phyloP scores from a whole-genome alignment of 148 eudicot genomes.

The Rhododendron kiyosumense region DNA sequence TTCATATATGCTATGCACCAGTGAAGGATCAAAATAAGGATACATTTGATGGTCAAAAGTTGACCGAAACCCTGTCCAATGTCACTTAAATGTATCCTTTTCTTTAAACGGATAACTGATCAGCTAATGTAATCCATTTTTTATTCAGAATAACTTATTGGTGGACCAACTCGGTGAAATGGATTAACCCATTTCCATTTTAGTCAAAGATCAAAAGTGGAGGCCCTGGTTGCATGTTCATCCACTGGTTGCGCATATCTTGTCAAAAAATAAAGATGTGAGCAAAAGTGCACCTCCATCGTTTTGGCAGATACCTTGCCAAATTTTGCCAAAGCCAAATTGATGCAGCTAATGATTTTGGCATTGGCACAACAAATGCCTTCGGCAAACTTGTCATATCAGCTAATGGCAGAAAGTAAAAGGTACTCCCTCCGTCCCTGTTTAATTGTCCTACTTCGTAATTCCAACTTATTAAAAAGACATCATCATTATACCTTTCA shows the following conservation, averaged over 20 bases:
- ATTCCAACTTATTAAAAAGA: no score
- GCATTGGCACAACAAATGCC: not conserved
- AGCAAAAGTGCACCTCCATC: not conserved
- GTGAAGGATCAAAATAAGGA: constrained; percentile 6
- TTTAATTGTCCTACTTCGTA: no score
- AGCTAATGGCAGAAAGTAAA: not conserved
- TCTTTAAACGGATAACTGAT: not conserved
- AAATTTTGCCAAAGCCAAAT: not conserved
- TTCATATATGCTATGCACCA: not conserved
- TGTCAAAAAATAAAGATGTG: not conserved
- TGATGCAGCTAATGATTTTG: not conserved
- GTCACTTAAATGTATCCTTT: not conserved
- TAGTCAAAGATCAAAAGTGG: not conserved
- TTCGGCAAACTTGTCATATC: not conserved
- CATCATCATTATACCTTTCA: no score
- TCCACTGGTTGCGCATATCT: not conserved
- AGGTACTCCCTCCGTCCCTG: no score
- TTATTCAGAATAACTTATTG: not conserved
- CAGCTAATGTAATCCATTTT: not conserved
- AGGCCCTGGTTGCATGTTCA: not conserved
- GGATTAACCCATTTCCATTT: constrained; percentile 4
- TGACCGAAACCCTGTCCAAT: not conserved
- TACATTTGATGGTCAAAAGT: not conserved
- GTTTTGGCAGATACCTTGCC: not conserved
- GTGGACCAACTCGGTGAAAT: not conserved